Conservation (phyloP, 2,329 filamentous ascomycete species). For the Phaeosphaeria sp. region DNA sequence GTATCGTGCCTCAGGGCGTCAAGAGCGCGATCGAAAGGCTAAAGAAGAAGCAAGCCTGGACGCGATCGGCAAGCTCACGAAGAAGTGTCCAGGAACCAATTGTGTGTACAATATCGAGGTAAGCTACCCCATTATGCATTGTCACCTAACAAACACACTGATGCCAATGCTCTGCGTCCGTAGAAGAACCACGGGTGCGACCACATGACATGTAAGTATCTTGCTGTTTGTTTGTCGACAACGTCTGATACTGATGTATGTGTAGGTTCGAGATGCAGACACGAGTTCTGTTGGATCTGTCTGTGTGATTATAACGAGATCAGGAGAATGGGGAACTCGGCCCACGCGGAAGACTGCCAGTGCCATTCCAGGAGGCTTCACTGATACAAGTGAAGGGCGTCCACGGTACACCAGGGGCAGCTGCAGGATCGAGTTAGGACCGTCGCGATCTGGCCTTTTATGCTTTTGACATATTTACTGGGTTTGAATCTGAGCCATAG, state of each 20-base stretch:
- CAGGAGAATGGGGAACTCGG: constrained; percentile 23
- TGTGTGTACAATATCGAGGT: constrained; percentile 49
- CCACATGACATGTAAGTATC: constrained; percentile 49
- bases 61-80: constrained; percentile 42
- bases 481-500: no score
- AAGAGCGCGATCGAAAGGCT: constrained; percentile 27
- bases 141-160: neutral
- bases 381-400: constrained; percentile 13
- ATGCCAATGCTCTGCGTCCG: neutral
- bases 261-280: constrained; percentile 41
- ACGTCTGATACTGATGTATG: constrained; percentile 8
- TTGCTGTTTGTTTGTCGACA: no score
- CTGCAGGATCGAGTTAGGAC: neutral
- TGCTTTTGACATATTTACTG: no score
- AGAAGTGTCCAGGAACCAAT: constrained; percentile 46
- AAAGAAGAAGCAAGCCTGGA: constrained; percentile 36
- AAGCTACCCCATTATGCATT: neutral
- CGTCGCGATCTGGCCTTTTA: neutral
- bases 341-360: constrained; percentile 27
- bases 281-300: constrained; percentile 53
- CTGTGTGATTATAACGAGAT: constrained; percentile 36
- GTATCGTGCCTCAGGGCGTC: constrained; percentile 35
- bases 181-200: constrained; percentile 51
- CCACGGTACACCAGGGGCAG: neutral
- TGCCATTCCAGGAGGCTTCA: constrained; percentile 22